These are phyloP conservation scores for Trichoderma hamatum DNA, from an alignment of 2,329 filamentous ascomycete species.

Conservation along the genomic window DNA sequence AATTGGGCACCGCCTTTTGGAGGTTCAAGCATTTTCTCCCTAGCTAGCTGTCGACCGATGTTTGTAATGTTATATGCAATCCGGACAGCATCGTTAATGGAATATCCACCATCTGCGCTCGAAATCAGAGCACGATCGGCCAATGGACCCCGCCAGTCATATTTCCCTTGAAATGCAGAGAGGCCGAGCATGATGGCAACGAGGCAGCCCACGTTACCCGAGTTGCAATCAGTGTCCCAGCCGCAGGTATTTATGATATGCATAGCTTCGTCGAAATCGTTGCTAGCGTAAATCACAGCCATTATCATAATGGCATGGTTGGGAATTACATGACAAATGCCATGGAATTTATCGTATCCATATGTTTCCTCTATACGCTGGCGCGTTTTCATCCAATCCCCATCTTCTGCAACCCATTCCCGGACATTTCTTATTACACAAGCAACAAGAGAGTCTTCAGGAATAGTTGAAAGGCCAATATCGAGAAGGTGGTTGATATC, in stretches of 20 bases:
- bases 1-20: slow-evolving; percentile 43
- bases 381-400: slow-evolving; percentile 40
- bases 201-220: slow-evolving; percentile 43
- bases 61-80: slow-evolving; percentile 39
- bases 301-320: slow-evolving; percentile 43
- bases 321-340: slow-evolving; percentile 40
- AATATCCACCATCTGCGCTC: slow-evolving; percentile 42
- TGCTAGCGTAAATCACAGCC: slow-evolving; percentile 37
- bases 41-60: slow-evolving; percentile 35
- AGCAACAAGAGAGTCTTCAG: slow-evolving; percentile 36
- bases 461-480: slow-evolving; percentile 36
- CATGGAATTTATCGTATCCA: slow-evolving; percentile 38
- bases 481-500: slow-evolving; percentile 41
- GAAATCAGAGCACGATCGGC: slow-evolving; percentile 42
- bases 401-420: slow-evolving; percentile 30
- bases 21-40: slow-evolving; percentile 28
- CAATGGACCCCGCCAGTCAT: slow-evolving; percentile 42
- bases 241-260: slow-evolving; percentile 43
- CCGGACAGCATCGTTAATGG: slow-evolving; percentile 42
- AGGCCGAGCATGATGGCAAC: slow-evolving; percentile 43
- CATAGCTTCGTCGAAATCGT: slow-evolving; percentile 40
- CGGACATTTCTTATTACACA: slow-evolving; percentile 38
- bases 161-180: slow-evolving; percentile 32
- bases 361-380: slow-evolving; percentile 40
- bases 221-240: slow-evolving; percentile 47